phyloP scores from a whole-genome alignment of 768 basidiomycete species.

The Coprinopsis sp. region DNA sequence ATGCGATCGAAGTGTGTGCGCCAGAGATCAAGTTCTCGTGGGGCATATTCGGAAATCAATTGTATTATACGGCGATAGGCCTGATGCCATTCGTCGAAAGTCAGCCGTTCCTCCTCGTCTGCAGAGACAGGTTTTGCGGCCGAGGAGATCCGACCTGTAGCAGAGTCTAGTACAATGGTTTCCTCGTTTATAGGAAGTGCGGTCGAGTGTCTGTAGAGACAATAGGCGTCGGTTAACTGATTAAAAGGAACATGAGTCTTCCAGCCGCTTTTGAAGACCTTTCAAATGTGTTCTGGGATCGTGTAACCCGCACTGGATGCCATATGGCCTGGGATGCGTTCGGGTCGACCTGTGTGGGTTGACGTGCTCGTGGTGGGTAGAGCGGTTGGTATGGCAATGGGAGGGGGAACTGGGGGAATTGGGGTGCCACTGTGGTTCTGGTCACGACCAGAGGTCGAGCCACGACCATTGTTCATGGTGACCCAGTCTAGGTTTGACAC shows the following conservation, averaged over 20 bases:
- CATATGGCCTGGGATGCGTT: background rate
- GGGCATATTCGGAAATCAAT: constrained; percentile 11
- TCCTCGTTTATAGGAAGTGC: background rate
- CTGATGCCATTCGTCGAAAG: constrained; percentile 21
- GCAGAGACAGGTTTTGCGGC: constrained; percentile 9
- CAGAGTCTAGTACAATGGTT: background rate
- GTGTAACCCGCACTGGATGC: constrained; percentile 2
- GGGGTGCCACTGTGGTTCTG: no score
- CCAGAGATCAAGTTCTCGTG: constrained; percentile 11
- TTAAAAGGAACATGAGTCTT: constrained; percentile 16
- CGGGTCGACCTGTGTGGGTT: background rate
- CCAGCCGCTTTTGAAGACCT: constrained; percentile 15
- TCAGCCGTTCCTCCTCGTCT: constrained; percentile 11
- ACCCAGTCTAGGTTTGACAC: no score
- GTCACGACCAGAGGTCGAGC: no score
- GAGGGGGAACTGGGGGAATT: no score
- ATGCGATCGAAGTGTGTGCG: constrained; percentile 13
- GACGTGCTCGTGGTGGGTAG: background rate
- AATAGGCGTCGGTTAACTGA: constrained; percentile 15
- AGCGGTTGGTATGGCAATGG: no score
- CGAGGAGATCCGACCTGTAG: constrained; percentile 7
- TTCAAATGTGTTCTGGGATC: constrained; percentile 13
- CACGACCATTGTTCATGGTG: no score
- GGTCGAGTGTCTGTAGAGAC: background rate
- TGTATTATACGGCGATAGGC: constrained; percentile 16